Evolutionary conservation across 2,329 filamentous ascomycete genomes (phyloP).

Genomic region (Diaporthe vexans): DNA sequence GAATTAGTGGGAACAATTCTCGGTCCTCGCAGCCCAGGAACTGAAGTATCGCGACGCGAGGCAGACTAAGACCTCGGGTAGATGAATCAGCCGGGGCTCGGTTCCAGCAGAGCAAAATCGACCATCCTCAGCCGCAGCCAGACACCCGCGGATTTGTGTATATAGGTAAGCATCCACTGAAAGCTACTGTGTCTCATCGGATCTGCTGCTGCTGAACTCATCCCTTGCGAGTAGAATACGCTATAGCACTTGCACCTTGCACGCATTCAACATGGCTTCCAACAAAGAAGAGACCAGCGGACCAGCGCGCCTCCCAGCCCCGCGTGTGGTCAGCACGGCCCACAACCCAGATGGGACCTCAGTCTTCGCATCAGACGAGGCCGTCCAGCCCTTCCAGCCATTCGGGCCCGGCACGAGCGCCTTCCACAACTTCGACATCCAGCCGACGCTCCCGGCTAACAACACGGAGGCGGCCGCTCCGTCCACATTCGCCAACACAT

Average conservation of each 20-base stretch:
- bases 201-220: neutral
- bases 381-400: conserved; percentile 48
- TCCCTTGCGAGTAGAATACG: neutral
- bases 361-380: conserved; percentile 49
- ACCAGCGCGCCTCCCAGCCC: conserved; percentile 10
- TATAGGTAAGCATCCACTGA: neutral
- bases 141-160: neutral
- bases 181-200: neutral
- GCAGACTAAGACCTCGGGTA: neutral
- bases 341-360: conserved; percentile 50
- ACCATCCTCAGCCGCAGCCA: conserved; percentile 11
- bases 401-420: conserved; percentile 49
- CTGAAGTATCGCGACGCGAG: neutral
- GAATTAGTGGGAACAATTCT: neutral
- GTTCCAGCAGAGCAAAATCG: neutral
- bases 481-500: conserved; percentile 39
- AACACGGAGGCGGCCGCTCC: conserved; percentile 44
- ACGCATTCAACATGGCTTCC: conserved; percentile 10
- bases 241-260: neutral
- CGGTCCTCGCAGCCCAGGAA: neutral
- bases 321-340: conserved; percentile 50
- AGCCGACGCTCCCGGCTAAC: conserved; percentile 49
- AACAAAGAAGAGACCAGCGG: neutral
- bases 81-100: neutral
- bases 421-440: conserved; percentile 52